phyloP scores from a whole-genome alignment of 176 grass and related monocot genomes.

The Oryza longistaminata region DNA sequence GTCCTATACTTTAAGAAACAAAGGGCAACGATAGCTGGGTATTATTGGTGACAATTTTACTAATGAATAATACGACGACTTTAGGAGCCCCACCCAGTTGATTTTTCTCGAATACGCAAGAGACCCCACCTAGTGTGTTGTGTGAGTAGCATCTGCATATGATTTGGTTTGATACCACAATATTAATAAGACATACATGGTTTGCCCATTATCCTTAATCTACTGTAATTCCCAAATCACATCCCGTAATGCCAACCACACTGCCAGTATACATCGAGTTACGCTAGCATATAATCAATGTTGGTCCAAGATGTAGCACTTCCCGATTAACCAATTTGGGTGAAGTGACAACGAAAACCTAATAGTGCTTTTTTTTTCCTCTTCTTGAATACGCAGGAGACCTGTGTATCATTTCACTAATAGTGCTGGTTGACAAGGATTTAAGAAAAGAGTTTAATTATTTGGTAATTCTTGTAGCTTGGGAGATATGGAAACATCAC shows the following conservation, averaged over 20 bases:
- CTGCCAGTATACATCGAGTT: background rate
- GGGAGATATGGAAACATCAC: background rate
- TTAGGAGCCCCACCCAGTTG: background rate
- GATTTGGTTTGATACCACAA: too few species aligned
- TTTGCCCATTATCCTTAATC: too few species aligned
- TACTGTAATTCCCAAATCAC: too few species aligned
- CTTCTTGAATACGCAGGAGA: too few species aligned
- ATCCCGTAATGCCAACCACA: too few species aligned
- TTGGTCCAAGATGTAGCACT: background rate
- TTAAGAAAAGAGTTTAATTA: background rate
- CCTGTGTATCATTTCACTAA: too few species aligned
- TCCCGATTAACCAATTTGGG: background rate
- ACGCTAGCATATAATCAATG: background rate
- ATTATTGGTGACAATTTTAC: background rate
- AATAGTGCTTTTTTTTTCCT: background rate
- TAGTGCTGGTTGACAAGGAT: background rate
- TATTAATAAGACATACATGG: too few species aligned
- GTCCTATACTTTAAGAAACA: background rate
- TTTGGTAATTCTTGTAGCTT: background rate
- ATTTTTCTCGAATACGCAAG: too few species aligned
- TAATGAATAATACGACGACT: background rate
- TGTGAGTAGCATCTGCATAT: background rate
- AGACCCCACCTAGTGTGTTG: too few species aligned
- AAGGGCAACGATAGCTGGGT: background rate
- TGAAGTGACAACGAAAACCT: background rate